Evolutionary conservation across 225 moss, liverwort and hornwort species (phyloP), one percentile per base, ranked within the genome.

Genomic region (Physcomitrium patens): DNA sequence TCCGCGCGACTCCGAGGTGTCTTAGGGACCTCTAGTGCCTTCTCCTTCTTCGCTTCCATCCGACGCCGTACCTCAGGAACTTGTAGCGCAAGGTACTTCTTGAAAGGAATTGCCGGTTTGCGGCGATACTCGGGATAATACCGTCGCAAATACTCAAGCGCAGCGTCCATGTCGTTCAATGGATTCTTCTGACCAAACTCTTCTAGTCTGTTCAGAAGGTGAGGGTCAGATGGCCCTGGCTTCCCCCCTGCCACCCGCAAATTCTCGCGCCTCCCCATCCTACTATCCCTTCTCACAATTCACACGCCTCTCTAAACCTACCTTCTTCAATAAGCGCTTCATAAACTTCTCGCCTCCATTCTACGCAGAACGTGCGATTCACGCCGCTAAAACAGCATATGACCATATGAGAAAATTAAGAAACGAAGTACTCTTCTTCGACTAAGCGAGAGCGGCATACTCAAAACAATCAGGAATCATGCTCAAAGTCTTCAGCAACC

Each of bases 111-210:
- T 43, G 80, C 61, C 60, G 86, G 91, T 74, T 94, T 94, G 55
- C 96, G 89, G 14, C 70, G 78, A 62, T 97, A 97, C 86, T 94
- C 94, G 1, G 85, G 85, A 41, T 86, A 93, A 72, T 85, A 83
- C 19, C 79, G 80, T 52, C 88, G 87, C 79, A 97, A 69, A 74
- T 84, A 89, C 52, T 91, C 90, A 9, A 94, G 74, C n/a, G 88
- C 85, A 12, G 53, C 79, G 49, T 94, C 92, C 53, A 91, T 80
- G 26, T 97, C 91, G 23, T 76, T 81, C 27, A 97, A 42, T 37
- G 79, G 75, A 64, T 91, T 85, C 70, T 87, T 90, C 24, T 81
- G 88, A 13, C 86, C 86, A 56, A 90, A 94, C 78, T 93, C 92
- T 65, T 83, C 92, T 54, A 97, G 75, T 47, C 91, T 83, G 41